Percentiles rank a stretch among this genome's conserved stretches.
These are phyloP conservation scores for Moniliella sp. DNA, from an alignment of 1,284 basidiomycete species.

Conservation along the genomic window DNA sequence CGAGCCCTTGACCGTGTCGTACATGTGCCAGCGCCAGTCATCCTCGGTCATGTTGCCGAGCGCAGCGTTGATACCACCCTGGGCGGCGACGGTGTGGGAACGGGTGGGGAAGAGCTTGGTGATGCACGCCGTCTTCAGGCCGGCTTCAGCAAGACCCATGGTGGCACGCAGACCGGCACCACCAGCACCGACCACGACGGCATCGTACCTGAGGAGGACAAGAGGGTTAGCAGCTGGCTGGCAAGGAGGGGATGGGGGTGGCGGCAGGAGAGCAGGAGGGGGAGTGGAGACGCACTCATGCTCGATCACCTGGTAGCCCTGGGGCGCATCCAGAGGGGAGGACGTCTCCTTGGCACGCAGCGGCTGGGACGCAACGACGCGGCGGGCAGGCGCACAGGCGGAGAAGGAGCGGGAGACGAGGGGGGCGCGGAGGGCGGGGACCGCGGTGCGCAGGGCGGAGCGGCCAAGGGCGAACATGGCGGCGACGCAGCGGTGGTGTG, in stretches of 20 bases:
- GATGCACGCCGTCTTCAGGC: conserved; percentile 78
- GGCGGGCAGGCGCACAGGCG: conserved; percentile 25
- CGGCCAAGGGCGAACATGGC: no score
- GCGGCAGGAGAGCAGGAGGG: background rate
- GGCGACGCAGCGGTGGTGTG: no score
- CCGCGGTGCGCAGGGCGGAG: no score
- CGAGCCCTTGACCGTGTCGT: conserved; percentile 96
- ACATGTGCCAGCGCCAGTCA: conserved; percentile 99
- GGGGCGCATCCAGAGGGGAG: conserved; percentile 16
- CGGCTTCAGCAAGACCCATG: conserved; percentile 93
- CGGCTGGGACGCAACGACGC: conserved; percentile 53
- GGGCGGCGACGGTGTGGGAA: conserved; percentile 94
- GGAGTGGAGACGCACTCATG: no score
- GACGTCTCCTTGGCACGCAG: conserved; percentile 62
- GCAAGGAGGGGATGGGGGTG: background rate
- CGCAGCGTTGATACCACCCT: conserved; percentile 97
- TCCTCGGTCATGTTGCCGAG: conserved; percentile 57
- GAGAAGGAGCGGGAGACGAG: no score
- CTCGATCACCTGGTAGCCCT: conserved; percentile 81
- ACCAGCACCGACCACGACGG: conserved; percentile 48
- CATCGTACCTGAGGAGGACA: no score
- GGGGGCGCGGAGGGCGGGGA: no score
- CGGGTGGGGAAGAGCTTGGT: conserved; percentile 98
- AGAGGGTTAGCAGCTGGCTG: background rate
- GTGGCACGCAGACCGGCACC: conserved; percentile 94